A percentile compares a stretch with the other conserved stretches of the same genome.
Conservation (phyloP, 768 basidiomycete genomes). For the Tricholomella constricta region DNA sequence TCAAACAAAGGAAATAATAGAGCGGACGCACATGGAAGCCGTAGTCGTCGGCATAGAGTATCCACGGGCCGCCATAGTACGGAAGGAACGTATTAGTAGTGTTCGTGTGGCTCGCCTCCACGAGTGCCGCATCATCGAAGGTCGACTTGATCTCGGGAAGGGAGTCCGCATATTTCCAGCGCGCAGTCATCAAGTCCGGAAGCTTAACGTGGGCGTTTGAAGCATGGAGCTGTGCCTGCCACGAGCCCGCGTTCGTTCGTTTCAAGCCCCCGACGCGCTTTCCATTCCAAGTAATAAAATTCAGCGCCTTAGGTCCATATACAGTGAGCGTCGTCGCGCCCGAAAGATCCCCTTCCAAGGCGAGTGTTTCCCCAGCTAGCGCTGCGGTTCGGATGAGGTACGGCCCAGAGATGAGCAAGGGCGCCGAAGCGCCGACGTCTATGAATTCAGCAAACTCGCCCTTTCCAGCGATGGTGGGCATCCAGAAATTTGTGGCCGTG, state of each 20-base stretch:
- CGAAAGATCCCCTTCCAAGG: conserved; percentile 13
- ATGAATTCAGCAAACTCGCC: conserved; percentile 13
- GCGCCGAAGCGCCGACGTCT: conserved; percentile 13
- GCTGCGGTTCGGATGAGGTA: conserved; percentile 17
- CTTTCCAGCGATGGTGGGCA: conserved; percentile 15
- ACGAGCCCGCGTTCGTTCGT: conserved; percentile 4
- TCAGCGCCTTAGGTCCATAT: conserved; percentile 11
- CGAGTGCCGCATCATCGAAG: conserved; percentile 11
- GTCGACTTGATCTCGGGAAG: conserved; percentile 12
- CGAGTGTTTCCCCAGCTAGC: conserved; percentile 6
- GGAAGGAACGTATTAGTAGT: conserved; percentile 16
- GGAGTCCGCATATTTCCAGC: conserved; percentile 18
- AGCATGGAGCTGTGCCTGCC: conserved; percentile 1
- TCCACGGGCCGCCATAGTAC: conserved; percentile 20
- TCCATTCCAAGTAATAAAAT: conserved; percentile 15
- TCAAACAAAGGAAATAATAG: too few relatives aligned
- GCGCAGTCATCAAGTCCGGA: conserved; percentile 10
- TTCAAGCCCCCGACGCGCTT: background rate
- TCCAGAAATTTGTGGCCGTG: conserved; percentile 16
- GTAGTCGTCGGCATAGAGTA: conserved; percentile 20
- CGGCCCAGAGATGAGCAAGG: conserved; percentile 13
- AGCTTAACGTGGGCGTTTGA: background rate
- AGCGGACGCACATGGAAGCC: conserved; percentile 18
- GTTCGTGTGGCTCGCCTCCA: conserved; percentile 13
- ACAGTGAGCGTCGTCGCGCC: conserved; percentile 9